Evolutionary conservation across 2,329 filamentous ascomycete species (phyloP).

Genomic region (Fusarium sp.): DNA sequence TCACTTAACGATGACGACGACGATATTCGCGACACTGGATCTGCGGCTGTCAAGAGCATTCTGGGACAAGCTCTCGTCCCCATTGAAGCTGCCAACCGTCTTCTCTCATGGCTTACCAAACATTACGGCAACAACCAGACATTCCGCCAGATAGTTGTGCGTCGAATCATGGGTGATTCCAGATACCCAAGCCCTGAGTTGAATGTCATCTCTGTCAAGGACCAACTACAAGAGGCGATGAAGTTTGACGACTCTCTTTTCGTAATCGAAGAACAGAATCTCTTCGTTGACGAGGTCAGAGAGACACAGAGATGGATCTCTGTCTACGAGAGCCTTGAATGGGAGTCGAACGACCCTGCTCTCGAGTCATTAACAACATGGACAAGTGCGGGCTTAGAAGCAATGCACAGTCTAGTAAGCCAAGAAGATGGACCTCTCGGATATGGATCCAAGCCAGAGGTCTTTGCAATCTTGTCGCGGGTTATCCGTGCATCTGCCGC

Average conservation of each 20-base stretch:
- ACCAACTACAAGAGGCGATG: slow-evolving; percentile 60
- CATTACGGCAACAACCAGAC: slow-evolving; percentile 50
- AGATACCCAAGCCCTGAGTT: slow-evolving; percentile 17
- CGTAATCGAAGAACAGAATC: slow-evolving; percentile 89
- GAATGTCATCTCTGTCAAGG: slow-evolving; percentile 46
- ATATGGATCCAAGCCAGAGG: slow-evolving; percentile 75
- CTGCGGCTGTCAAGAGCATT: slow-evolving; percentile 61
- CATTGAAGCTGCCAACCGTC: slow-evolving; percentile 59
- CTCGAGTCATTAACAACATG: slow-evolving; percentile 56
- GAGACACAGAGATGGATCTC: slow-evolving; percentile 77
- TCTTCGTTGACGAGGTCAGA: slow-evolving; percentile 86
- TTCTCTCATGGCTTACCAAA: slow-evolving; percentile 58
- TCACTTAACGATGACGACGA: slow-evolving; percentile 91
- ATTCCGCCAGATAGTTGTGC: slow-evolving; percentile 57
- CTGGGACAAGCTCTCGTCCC: slow-evolving; percentile 59
- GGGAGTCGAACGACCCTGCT: slow-evolving; percentile 36
- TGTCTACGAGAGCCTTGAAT: slow-evolving; percentile 55
- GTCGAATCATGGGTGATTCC: slow-evolving; percentile 54
- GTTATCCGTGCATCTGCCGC: slow-evolving; percentile 57
- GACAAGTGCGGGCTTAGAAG: slow-evolving; percentile 61
- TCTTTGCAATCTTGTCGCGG: slow-evolving; percentile 70
- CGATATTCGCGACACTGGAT: slow-evolving; percentile 78
- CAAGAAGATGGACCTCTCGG: slow-evolving; percentile 75
- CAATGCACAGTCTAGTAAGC: slow-evolving; percentile 51
- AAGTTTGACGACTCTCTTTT: slow-evolving; percentile 78